phyloP scores from a whole-genome alignment of 2,329 filamentous ascomycete genomes.

The Dothistroma pini region DNA sequence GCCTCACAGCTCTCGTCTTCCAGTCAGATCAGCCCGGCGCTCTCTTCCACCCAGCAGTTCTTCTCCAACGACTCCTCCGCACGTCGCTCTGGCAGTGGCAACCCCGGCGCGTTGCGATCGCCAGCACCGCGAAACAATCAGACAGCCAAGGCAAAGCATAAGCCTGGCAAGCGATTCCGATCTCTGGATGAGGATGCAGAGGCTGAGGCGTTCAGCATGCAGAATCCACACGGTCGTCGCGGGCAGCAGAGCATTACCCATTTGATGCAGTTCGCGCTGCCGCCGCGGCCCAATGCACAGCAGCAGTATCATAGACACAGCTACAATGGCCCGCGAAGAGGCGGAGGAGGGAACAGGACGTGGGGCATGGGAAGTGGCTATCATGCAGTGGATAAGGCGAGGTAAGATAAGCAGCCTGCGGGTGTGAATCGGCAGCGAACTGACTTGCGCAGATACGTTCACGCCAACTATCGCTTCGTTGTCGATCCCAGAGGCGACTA shows the following conservation, averaged over 20 bases:
- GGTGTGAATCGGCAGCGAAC: neutral
- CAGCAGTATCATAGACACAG: constrained; percentile 45
- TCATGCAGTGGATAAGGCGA: constrained; percentile 85
- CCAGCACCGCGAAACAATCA: constrained; percentile 69
- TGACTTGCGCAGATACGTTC: constrained; percentile 62
- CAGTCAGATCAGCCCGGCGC: constrained; percentile 40
- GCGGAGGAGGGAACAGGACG: constrained; percentile 63
- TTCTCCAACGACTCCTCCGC: constrained; percentile 44
- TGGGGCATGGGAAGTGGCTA: constrained; percentile 88
- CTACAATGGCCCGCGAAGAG: constrained; percentile 40
- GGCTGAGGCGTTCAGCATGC: constrained; percentile 57
- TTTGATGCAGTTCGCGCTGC: constrained; percentile 83
- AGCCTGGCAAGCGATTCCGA: constrained; percentile 69
- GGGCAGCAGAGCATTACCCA: constrained; percentile 98
- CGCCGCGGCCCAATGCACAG: constrained; percentile 63
- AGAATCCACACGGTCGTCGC: constrained; percentile 57
- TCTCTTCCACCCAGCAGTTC: constrained; percentile 42
- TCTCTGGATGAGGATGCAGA: constrained; percentile 76
- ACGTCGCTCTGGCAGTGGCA: constrained; percentile 36
- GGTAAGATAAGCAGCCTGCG: constrained; percentile 46
- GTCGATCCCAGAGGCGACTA: constrained; percentile 81
- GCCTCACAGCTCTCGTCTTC: constrained; percentile 27
- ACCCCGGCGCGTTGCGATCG: constrained; percentile 25
- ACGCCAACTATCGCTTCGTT: constrained; percentile 97
- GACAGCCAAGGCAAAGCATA: constrained; percentile 74